phyloP scores from a whole-genome alignment of 1,139 yeast genomes.

The Blastobotrys ciferrii region DNA sequence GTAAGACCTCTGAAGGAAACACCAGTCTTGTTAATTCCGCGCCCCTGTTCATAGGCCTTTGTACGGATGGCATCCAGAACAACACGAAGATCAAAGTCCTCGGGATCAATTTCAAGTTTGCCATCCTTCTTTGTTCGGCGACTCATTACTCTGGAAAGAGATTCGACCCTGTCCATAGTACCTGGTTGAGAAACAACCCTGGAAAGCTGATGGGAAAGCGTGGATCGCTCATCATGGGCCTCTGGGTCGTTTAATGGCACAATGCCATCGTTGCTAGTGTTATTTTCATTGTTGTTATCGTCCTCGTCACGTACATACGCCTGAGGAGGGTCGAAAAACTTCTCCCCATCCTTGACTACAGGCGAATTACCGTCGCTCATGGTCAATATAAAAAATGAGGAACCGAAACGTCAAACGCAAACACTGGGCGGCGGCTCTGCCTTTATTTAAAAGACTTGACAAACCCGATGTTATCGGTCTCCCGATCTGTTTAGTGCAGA shows the following conservation, averaged over 20 bases:
- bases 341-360: slow-evolving; percentile 5
- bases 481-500: no score
- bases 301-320: background rate
- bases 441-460: no score
- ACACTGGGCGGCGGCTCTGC: no score
- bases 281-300: background rate
- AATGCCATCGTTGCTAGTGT: background rate
- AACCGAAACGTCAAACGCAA: background rate
- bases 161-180: slow-evolving; percentile 41
- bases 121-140: slow-evolving; percentile 41
- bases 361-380: background rate
- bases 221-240: slow-evolving; percentile 20
- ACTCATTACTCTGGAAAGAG: slow-evolving; percentile 44
- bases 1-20: slow-evolving; percentile 47
- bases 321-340: slow-evolving; percentile 3
- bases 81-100: slow-evolving; percentile 43
- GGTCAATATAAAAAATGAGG: background rate
- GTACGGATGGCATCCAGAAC: slow-evolving; percentile 36
- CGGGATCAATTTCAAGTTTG: slow-evolving; percentile 40
- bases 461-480: no score
- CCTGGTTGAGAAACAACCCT: slow-evolving; percentile 28
- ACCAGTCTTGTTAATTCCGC: slow-evolving; percentile 49
- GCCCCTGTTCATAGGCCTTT: slow-evolving; percentile 43
- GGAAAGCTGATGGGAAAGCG: slow-evolving; percentile 22
- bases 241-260: slow-evolving; percentile 21